phyloP scores from a whole-genome alignment of 2,329 filamentous ascomycete genomes.

The Microdochium trichocladiopsis region DNA sequence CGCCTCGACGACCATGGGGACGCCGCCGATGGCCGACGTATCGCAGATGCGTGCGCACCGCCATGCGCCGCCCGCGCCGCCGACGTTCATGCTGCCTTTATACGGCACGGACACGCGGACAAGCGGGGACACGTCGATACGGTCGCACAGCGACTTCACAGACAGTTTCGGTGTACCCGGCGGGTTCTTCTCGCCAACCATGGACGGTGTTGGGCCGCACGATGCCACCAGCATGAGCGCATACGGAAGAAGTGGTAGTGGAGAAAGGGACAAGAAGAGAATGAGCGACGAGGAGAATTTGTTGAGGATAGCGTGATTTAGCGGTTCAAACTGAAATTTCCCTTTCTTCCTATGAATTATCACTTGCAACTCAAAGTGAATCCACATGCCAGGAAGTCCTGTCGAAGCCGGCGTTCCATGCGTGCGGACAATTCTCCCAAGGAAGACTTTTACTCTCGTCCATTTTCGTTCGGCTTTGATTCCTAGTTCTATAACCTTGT shows the following conservation, averaged over 20 bases:
- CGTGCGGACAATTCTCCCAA: too few species aligned
- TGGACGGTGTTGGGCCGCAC: too few species aligned
- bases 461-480: too few species aligned
- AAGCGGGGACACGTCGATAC: neutral
- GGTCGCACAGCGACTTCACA: neutral
- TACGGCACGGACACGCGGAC: neutral
- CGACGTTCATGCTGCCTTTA: neutral
- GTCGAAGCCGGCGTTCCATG: too few species aligned
- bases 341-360: too few species aligned
- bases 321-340: neutral
- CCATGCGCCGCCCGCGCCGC: neutral
- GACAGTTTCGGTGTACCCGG: neutral
- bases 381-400: neutral
- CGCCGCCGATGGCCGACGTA: neutral
- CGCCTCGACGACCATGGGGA: neutral
- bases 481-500: too few species aligned
- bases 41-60: neutral
- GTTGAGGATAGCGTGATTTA: neutral
- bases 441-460: too few species aligned
- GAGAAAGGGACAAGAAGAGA: neutral
- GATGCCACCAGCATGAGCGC: too few species aligned
- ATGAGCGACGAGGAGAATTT: neutral
- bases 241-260: too few species aligned
- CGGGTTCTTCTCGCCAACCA: neutral
- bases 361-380: neutral